Evolutionary conservation across 495 filamentous ascomycete species (phyloP).

Genomic region (Zalerion maritima): DNA sequence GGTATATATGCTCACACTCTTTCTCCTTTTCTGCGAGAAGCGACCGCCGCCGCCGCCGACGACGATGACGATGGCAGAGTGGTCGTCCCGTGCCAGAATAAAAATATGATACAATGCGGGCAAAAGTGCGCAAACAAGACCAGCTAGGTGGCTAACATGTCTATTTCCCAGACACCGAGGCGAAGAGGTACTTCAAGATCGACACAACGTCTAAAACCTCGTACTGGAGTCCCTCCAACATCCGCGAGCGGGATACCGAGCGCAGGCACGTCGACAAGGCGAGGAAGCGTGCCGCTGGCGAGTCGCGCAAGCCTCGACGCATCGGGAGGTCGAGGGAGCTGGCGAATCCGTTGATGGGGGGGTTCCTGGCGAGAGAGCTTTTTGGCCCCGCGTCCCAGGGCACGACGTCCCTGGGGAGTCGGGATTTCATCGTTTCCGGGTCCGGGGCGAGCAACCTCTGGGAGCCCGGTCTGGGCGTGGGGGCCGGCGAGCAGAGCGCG

Average conservation of each 20-base stretch:
- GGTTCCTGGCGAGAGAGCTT: slow-evolving; percentile 13
- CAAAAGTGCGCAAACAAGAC: no score
- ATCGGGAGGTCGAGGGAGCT: slow-evolving; percentile 11
- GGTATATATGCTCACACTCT: slow-evolving; percentile 12
- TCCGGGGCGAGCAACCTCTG: no score
- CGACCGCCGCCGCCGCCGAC: background rate
- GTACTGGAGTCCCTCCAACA: no score
- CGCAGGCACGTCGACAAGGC: slow-evolving; percentile 7
- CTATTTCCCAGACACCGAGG: slow-evolving; percentile 20
- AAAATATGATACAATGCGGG: no score
- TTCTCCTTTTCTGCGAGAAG: background rate
- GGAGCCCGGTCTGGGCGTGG: slow-evolving; percentile 1
- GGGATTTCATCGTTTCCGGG: no score
- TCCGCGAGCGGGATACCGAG: slow-evolving; percentile 17
- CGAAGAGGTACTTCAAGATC: slow-evolving; percentile 34
- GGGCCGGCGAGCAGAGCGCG: background rate
- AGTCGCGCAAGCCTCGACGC: slow-evolving; percentile 3
- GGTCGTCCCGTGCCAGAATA: no score
- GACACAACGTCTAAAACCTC: slow-evolving; percentile 19
- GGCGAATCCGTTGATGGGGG: slow-evolving; percentile 10
- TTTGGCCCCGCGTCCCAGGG: background rate
- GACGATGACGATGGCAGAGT: no score
- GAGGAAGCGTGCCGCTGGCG: slow-evolving; percentile 1
- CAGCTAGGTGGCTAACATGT: background rate
- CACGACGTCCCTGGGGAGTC: no score